Evolutionary conservation across 805 yeast species (phyloP).

Genomic region (Myxozyma vanderwaltii): DNA sequence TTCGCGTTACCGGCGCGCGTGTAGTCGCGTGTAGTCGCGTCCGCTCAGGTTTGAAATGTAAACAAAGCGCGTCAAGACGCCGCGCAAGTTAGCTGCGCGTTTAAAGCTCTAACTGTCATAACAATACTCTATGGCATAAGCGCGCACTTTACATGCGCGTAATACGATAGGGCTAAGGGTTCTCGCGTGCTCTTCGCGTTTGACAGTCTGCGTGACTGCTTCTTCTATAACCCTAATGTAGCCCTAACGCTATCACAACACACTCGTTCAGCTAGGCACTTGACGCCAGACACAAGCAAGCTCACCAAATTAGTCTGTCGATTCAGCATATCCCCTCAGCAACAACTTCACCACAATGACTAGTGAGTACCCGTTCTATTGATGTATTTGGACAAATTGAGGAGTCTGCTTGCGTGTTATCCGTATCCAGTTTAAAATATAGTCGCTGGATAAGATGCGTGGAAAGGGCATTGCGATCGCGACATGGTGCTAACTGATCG

Average conservation of each 20-base stretch:
- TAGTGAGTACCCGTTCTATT: conserved; percentile 4
- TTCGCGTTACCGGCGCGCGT: not conserved
- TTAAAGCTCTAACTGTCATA: not conserved
- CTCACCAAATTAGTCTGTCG: not conserved
- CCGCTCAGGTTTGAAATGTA: not conserved
- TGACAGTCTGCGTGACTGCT: conserved; percentile 11
- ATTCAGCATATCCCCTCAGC: conserved; percentile 1
- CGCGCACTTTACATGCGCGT: not conserved
- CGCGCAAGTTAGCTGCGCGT: not conserved
- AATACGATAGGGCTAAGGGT: not conserved
- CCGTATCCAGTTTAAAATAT: no score
- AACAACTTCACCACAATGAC: conserved; percentile 21
- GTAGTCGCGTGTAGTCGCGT: not conserved
- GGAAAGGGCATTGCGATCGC: not conserved
- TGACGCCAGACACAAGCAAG: not conserved
- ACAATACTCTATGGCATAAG: not conserved
- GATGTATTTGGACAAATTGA: not conserved
- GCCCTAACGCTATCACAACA: conserved; percentile 5
- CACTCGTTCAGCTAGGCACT: not conserved
- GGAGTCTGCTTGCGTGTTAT: not conserved
- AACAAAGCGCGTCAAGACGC: conserved; percentile 6
- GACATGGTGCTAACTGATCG: conserved; percentile 6
- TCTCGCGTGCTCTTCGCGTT: conserved; percentile 8
- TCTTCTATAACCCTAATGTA: not conserved
- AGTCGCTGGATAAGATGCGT: not conserved